These are phyloP conservation scores for Umbelopsis sp. DNA, from an alignment of 192 early-diverging fungal species.

Conservation along the genomic window DNA sequence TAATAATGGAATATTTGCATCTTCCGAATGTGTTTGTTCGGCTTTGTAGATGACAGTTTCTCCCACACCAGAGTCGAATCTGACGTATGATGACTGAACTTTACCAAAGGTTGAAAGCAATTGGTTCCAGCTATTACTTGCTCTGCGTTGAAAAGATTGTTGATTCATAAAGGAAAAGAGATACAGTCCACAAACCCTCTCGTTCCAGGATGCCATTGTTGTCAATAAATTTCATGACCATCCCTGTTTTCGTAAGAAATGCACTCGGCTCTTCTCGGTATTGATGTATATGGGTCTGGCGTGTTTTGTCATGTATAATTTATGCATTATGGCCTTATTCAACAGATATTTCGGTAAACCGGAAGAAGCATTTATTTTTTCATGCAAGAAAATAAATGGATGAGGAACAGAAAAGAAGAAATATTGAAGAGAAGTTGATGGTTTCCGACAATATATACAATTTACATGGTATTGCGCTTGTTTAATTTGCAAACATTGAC, in stretches of 20 bases:
- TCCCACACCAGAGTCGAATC: neutral
- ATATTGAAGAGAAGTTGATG: no score
- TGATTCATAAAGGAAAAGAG: neutral
- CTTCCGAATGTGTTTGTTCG: neutral
- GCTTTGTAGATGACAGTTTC: conserved; percentile 5
- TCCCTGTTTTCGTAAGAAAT: neutral
- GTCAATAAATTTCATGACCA: neutral
- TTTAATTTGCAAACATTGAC: no score
- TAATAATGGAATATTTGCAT: neutral
- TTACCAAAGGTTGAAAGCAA: neutral
- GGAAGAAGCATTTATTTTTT: no score
- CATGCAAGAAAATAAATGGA: no score
- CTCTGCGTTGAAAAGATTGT: neutral
- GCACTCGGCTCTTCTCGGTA: neutral
- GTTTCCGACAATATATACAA: no score
- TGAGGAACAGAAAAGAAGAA: no score
- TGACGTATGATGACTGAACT: neutral
- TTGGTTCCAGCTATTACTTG: neutral
- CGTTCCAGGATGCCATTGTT: no score
- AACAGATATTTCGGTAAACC: no score
- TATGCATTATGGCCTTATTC: no score
- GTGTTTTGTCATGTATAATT: neutral
- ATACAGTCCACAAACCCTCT: neutral
- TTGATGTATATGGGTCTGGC: neutral
- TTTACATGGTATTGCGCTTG: no score